Percentiles rank a stretch among this genome's conserved stretches.
Evolutionary conservation across 2,329 filamentous ascomycete species (phyloP).

Genomic region (Diaporthe ampelina): DNA sequence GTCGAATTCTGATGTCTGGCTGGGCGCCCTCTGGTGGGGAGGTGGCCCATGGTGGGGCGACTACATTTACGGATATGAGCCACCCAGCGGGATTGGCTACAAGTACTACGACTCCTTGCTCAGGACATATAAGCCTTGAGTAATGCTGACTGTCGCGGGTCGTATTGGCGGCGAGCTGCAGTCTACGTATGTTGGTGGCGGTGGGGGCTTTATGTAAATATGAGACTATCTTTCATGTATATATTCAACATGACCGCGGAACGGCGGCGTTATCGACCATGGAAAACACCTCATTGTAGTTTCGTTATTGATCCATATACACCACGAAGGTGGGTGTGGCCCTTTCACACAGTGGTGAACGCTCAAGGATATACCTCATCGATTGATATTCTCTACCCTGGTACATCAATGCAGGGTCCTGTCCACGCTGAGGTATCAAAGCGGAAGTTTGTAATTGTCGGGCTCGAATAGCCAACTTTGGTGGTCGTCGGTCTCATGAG

Average conservation of each 20-base stretch:
- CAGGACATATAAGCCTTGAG: slow-evolving; percentile 40
- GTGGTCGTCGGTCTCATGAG: no score
- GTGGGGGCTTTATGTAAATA: slow-evolving; percentile 11
- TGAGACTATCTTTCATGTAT: neutral
- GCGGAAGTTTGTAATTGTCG: neutral
- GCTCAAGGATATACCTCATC: no score
- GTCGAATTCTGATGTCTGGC: slow-evolving; percentile 69
- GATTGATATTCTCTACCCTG: neutral
- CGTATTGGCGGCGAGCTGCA: neutral
- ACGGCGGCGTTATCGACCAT: neutral
- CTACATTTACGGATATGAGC: slow-evolving; percentile 62
- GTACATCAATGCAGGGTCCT: neutral
- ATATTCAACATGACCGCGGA: slow-evolving; percentile 4
- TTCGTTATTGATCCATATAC: no score
- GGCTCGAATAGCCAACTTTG: neutral
- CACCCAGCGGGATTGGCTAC: slow-evolving; percentile 59
- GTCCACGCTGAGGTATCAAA: neutral
- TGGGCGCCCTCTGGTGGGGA: slow-evolving; percentile 69
- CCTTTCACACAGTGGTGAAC: no score
- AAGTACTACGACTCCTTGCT: slow-evolving; percentile 47
- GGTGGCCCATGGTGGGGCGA: slow-evolving; percentile 71
- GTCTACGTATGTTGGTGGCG: neutral
- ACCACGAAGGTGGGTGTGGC: no score
- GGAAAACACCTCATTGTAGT: neutral
- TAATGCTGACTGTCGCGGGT: neutral